Percentiles rank a stretch among this genome's conserved stretches.
phyloP scores from a whole-genome alignment of 768 basidiomycete genomes.

The Mycena alexandri region DNA sequence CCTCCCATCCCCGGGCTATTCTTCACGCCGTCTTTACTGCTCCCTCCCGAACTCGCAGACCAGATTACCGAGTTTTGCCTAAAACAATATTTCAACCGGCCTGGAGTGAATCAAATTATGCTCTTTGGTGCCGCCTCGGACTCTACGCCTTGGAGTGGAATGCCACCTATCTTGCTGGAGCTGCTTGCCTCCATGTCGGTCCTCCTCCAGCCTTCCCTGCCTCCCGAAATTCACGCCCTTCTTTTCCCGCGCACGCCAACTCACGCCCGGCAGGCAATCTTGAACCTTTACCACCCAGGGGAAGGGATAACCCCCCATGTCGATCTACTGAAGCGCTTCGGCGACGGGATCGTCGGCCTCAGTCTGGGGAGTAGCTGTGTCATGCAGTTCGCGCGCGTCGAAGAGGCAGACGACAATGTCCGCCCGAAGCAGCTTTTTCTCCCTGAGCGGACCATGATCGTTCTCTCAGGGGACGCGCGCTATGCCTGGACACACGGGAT shows the following conservation, averaged over 20 bases:
- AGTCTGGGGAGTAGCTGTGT: constrained; percentile 85
- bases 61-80: constrained; percentile 65
- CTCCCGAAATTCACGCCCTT: constrained; percentile 61
- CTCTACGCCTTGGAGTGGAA: constrained; percentile 50
- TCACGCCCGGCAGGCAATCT: constrained; percentile 83
- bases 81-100: constrained; percentile 64
- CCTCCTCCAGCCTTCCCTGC: constrained; percentile 64
- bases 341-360: constrained; percentile 90
- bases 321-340: constrained; percentile 87
- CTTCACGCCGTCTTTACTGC: constrained; percentile 63
- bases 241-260: constrained; percentile 68
- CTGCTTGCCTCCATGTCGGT: constrained; percentile 66
- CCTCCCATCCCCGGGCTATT: constrained; percentile 78
- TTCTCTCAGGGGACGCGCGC: constrained; percentile 84
- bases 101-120: constrained; percentile 84
- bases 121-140: constrained; percentile 67
- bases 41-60: constrained; percentile 67
- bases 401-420: constrained; percentile 39
- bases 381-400: constrained; percentile 71
- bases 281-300: constrained; percentile 91
- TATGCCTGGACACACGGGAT: constrained; percentile 95
- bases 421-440: constrained; percentile 65
- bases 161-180: constrained; percentile 68
- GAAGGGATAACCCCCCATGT: constrained; percentile 92
- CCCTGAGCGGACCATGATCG: constrained; percentile 79